Percentiles rank a stretch among this genome's conserved stretches.
These are phyloP conservation scores for Agaricus blazei DNA, from an alignment of 768 basidiomycete species.

Conservation along the genomic window DNA sequence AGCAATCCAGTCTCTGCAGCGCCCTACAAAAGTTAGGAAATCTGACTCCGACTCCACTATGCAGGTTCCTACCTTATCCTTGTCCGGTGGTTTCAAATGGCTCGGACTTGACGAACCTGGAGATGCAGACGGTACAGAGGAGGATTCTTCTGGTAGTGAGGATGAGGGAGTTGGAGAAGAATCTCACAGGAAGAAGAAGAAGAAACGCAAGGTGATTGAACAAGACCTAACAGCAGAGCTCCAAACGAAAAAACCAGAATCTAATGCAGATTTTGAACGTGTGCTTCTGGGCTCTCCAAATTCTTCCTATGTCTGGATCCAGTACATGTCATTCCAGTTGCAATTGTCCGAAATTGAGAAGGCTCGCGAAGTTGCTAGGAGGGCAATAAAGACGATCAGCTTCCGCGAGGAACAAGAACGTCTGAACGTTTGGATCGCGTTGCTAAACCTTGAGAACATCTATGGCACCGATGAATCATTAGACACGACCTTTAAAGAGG, in stretches of 20 bases:
- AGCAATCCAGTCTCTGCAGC: slow-evolving; percentile 19
- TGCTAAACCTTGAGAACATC: slow-evolving; percentile 90
- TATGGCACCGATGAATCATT: slow-evolving; percentile 83
- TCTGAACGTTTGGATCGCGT: slow-evolving; percentile 95
- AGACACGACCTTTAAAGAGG: slow-evolving; percentile 85
- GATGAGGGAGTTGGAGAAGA: slow-evolving; percentile 42
- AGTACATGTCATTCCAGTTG: slow-evolving; percentile 98
- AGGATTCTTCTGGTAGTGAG: slow-evolving; percentile 34
- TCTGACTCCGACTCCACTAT: slow-evolving; percentile 8
- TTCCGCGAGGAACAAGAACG: slow-evolving; percentile 97
- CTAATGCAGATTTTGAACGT: slow-evolving; percentile 93
- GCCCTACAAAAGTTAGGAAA: slow-evolving; percentile 8
- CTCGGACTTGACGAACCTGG: slow-evolving; percentile 30
- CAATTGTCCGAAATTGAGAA: slow-evolving; percentile 96
- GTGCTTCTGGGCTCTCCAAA: slow-evolving; percentile 90
- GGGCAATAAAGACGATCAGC: slow-evolving; percentile 82
- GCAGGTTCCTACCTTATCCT: slow-evolving; percentile 37
- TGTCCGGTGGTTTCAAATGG: slow-evolving; percentile 72
- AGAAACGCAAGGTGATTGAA: slow-evolving; percentile 67
- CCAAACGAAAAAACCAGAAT: slow-evolving; percentile 81
- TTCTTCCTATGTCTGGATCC: slow-evolving; percentile 97
- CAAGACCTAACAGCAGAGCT: slow-evolving; percentile 83
- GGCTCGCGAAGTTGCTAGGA: slow-evolving; percentile 80
- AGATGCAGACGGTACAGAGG: slow-evolving; percentile 32
- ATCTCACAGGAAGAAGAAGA: slow-evolving; percentile 57